A percentile compares a stretch with the other conserved stretches of the same genome.
These are phyloP conservation scores for Yarrowia alimentaria DNA, from an alignment of 805 yeast species.

Conservation along the genomic window DNA sequence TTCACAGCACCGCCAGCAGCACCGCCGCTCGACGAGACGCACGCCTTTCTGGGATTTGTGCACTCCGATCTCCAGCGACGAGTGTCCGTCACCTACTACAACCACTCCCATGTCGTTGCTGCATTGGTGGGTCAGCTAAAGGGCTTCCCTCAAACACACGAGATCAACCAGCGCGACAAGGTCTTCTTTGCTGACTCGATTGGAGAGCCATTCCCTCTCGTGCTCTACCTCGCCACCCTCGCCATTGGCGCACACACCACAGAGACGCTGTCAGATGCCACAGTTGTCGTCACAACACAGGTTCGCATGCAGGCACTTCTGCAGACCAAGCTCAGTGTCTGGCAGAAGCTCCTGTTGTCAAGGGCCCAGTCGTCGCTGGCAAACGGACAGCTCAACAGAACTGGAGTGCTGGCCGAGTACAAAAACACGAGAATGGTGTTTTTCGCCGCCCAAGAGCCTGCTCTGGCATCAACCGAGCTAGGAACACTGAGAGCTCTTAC, in stretches of 20 bases:
- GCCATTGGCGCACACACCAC: slow-evolving; percentile 34
- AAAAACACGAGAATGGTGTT: slow-evolving; percentile 27
- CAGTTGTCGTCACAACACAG: slow-evolving; percentile 39
- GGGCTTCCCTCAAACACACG: slow-evolving; percentile 37
- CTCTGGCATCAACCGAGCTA: slow-evolving; percentile 34
- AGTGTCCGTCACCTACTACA: slow-evolving; percentile 25
- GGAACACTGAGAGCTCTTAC: slow-evolving; percentile 38
- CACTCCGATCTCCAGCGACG: slow-evolving; percentile 16
- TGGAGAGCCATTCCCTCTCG: slow-evolving; percentile 34
- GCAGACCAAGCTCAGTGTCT: slow-evolving; percentile 31
- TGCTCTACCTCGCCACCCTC: slow-evolving; percentile 39
- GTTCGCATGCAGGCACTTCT: slow-evolving; percentile 34
- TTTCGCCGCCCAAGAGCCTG: slow-evolving; percentile 29
- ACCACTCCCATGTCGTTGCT: slow-evolving; percentile 37
- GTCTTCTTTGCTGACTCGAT: slow-evolving; percentile 38
- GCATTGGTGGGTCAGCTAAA: slow-evolving; percentile 43
- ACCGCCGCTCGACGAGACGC: slow-evolving; percentile 11
- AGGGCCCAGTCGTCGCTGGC: slow-evolving; percentile 14
- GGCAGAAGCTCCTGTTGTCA: slow-evolving; percentile 7
- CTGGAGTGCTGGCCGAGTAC: slow-evolving; percentile 30
- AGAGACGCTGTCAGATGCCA: slow-evolving; percentile 34
- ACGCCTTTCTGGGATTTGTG: slow-evolving; percentile 27
- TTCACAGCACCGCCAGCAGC: slow-evolving; percentile 5
- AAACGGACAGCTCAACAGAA: slow-evolving; percentile 1
- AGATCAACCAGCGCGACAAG: slow-evolving; percentile 36